phyloP scores from a whole-genome alignment of 169 alveolate genomes.

The Besnoitia besnoiti region DNA sequence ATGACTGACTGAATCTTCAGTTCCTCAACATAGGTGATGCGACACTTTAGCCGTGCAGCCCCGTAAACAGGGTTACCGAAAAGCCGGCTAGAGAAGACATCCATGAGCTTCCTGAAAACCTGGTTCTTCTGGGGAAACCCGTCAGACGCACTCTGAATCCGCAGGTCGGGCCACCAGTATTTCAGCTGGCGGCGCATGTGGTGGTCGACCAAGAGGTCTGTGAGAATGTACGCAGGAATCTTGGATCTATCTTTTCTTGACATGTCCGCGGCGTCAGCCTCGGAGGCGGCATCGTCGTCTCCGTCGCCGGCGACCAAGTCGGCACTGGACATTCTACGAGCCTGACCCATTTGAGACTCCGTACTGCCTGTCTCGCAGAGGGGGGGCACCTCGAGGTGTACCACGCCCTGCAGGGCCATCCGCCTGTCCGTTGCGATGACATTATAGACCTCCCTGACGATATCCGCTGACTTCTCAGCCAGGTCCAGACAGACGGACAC shows the following conservation, averaged over 20 bases:
- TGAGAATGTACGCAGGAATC: conserved; percentile 18
- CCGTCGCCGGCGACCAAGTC: conserved; percentile 11
- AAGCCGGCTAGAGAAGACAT: conserved; percentile 38
- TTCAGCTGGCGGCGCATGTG: conserved; percentile 19
- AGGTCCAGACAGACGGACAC: conserved; percentile 40
- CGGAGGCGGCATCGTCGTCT: background rate
- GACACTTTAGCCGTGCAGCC: background rate
- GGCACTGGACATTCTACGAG: background rate
- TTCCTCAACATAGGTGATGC: background rate
- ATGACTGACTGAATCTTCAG: background rate
- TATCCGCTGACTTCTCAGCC: conserved; percentile 16
- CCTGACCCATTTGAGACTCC: background rate
- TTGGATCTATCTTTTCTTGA: background rate
- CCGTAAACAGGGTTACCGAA: conserved; percentile 11
- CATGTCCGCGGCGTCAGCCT: background rate
- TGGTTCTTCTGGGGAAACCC: background rate
- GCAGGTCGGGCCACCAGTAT: conserved; percentile 35
- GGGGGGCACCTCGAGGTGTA: background rate
- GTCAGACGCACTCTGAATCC: background rate
- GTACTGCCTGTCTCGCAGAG: background rate
- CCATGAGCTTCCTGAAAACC: conserved; percentile 39
- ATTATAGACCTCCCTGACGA: background rate
- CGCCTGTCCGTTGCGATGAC: conserved; percentile 36
- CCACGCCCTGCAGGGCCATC: conserved; percentile 44
- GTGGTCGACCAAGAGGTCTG: conserved; percentile 1